Evolutionary conservation across 2,329 filamentous ascomycete genomes (phyloP), one percentile per base, ranked within the genome.

Genomic region (Pseudogymnoascus destructans): DNA sequence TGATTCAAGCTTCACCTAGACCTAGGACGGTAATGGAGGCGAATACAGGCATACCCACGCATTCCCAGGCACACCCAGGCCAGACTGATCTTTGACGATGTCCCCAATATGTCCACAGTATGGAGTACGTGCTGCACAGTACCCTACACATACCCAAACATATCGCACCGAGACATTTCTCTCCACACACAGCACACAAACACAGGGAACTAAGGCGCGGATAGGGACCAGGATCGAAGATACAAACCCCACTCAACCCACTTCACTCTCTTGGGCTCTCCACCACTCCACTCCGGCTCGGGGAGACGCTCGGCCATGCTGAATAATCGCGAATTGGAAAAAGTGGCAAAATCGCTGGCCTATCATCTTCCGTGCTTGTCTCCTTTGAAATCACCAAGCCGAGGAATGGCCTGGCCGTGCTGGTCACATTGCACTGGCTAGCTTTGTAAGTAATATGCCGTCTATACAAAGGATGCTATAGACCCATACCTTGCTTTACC

Each of bases 1-100:
- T 49, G 42, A 49, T 49, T 49, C 42, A 49, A 49, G 42, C 42
- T 49, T 49, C 42, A 49, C 23, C 42, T 49, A 49, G 42, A 15
- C 42, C 23, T 8, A 27, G 42, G 23, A 27, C 2, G 42, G 42
- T 4, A 49, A 49, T 27, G 5, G 23, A 49, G 42, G 42, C 42
- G 42, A 49, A 27, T n/a, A 13, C 42, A 25, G 42, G 3, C 13
- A 49, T 7, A 23, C 42, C 42, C n/a, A 27, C 6, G n/a, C n/a
- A 49, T 10, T n/a, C 42, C 42, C n/a, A 49, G 8, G n/a, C n/a
- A 17, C 15, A 27, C 42, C 23, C 42, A 27, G 42, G 9, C 42
- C 23, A 27, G 42, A n/a, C 13, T 49, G 42, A 49, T 49, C 23
- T 27, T 49, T 23, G 23, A 49, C 23, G 23, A 49, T 49, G 27